Conservation (phyloP, 2,329 filamentous ascomycete species). For the Xylaria sp. region DNA sequence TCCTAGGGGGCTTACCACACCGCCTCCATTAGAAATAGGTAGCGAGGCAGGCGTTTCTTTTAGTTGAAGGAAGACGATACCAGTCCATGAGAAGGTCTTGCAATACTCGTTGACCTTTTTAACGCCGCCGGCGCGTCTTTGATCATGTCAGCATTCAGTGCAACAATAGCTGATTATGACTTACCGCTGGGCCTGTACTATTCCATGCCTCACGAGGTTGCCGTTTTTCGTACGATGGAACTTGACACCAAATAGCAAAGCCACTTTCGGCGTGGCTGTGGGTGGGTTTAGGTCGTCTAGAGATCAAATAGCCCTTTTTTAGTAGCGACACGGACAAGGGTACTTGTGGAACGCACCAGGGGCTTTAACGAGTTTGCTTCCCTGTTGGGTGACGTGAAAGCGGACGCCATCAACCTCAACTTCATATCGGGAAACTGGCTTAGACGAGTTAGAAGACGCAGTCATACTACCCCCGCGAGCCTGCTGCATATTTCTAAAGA, state of each 20-base stretch:
- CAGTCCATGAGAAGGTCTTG: constrained; percentile 76
- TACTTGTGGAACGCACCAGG: constrained; percentile 67
- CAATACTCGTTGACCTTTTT: constrained; percentile 80
- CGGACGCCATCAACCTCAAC: constrained; percentile 76
- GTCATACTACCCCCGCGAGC: constrained; percentile 43
- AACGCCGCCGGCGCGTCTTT: constrained; percentile 63
- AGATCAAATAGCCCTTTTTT: constrained; percentile 28
- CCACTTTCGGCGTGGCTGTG: constrained; percentile 78
- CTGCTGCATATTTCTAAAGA: constrained; percentile 60
- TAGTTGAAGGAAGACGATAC: constrained; percentile 65
- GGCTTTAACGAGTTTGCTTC: constrained; percentile 83
- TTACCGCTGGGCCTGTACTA: constrained; percentile 81
- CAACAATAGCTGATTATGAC: constrained; percentile 50
- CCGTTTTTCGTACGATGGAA: constrained; percentile 90
- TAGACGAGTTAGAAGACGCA: constrained; percentile 48
- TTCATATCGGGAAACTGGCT: constrained; percentile 63
- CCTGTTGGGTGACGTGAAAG: constrained; percentile 78
- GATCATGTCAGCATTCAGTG: constrained; percentile 54
- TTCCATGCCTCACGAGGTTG: constrained; percentile 82
- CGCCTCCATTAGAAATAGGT: constrained; percentile 47
- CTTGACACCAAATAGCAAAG: constrained; percentile 78
- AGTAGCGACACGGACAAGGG: constrained; percentile 30
- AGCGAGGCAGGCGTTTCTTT: constrained; percentile 49
- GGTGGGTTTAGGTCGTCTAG: constrained; percentile 69
- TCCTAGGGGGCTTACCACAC: constrained; percentile 55